phyloP scores from a whole-genome alignment of 257 asterid species.

The Echium plantagineum region DNA sequence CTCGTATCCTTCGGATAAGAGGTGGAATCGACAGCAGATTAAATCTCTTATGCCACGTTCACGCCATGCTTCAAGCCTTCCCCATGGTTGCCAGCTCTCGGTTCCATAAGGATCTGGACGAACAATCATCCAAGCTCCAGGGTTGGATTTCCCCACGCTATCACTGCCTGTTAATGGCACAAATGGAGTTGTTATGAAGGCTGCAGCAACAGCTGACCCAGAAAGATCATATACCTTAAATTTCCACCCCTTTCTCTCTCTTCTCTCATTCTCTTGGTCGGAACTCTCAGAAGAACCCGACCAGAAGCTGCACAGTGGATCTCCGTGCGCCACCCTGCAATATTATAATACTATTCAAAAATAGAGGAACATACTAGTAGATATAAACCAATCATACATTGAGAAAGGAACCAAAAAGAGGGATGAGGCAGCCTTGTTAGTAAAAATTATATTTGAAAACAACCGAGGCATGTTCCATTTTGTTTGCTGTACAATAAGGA shows the following conservation, averaged over 20 bases:
- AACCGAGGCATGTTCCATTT: too few species aligned
- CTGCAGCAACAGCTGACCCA: constrained; percentile 92
- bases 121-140: constrained; percentile 94
- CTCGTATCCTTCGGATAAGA: constrained; percentile 57
- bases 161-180: constrained; percentile 94
- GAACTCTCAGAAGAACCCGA: constrained; percentile 42
- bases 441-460: too few species aligned
- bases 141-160: constrained; percentile 94
- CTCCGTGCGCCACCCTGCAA: constrained; percentile 59
- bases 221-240: constrained; percentile 92
- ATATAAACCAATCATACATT: neutral
- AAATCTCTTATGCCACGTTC: constrained; percentile 69
- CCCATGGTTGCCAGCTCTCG: constrained; percentile 98
- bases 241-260: constrained; percentile 95
- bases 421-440: too few species aligned
- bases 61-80: constrained; percentile 98
- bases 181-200: constrained; percentile 90
- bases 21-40: constrained; percentile 76
- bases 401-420: neutral
- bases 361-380: neutral
- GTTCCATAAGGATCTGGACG: constrained; percentile 66
- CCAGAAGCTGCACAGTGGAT: constrained; percentile 60
- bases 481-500: too few species aligned
- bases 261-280: constrained; percentile 52
- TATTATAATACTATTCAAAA: constrained; percentile 3